Evolutionary conservation across 2,329 filamentous ascomycete species (phyloP), one percentile per base, ranked within the genome.

Genomic region (Apiospora saccharicola): DNA sequence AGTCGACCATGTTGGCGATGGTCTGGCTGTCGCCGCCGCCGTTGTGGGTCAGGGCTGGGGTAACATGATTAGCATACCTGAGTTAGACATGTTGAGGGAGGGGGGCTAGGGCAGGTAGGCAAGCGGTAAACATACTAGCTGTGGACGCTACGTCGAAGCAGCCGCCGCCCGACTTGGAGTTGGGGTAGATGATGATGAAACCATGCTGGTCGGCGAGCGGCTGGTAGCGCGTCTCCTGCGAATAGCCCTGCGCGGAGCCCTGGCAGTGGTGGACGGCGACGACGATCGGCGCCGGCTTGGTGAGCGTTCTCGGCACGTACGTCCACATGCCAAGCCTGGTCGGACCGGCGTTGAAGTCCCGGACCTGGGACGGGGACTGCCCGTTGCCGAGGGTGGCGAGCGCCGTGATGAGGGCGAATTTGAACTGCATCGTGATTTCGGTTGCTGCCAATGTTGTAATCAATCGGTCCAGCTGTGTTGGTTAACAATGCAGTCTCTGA

Each of bases 101-200:
- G 37, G 37, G n/a, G n/a, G n/a, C n/a, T n/a, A n/a, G n/a, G n/a
- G n/a, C n/a, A n/a, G n/a, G n/a, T n/a, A n/a, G n/a, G n/a, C n/a
- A n/a, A n/a, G n/a, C n/a, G n/a, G n/a, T n/a, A n/a, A 22, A 34
- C 57, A 2, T 41, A 64, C 57, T 37, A 14, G 41, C 49, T 41
- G 80, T 81, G 26, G 85, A 87, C 19, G 85, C 85, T 2, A 90
- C 89, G 73, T 91, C 89, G 88, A 88, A 91, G 82, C 89, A 91
- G 34, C 80, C 81, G 16, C 82, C 87, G n/a, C 79, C 79, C 75
- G 87, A 85, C 0, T 87, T 86, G 2, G 85, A 86, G 75, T 85
- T 83, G 1, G 88, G 88, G 79, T 89, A 91, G 77, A 91, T 88
- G 73, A 88, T 84, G 44, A 85, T 81, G 74, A 84, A 83, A 61